Base-by-base conservation (phyloP, 768 basidiomycete species). In the Lactifluus subvellereus region DNA sequence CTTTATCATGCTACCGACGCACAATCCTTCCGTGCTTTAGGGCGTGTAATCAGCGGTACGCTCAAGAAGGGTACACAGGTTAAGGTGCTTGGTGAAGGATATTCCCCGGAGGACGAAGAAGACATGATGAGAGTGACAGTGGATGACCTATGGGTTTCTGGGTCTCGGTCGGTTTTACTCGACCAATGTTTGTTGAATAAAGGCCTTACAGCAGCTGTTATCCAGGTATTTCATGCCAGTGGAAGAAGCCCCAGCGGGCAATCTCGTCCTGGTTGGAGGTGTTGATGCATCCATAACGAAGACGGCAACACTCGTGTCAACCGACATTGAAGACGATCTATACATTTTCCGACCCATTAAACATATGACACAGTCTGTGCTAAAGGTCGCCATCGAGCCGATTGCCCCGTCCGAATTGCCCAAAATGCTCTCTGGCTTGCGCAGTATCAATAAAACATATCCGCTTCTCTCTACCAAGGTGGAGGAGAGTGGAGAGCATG, bases 51-150 rank as follows among this genome's bases (percentile, higher is more conserved):
- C 73, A 94, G 92, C 68, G 97, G 97, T 20, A 97, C 95, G 0
- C 75, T 98, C 27, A 79, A 81, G 69, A 89, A 88, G 68, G 94
- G 94, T 13, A 81, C 84, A 80, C 79, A 86, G 38, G 80, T 99
- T 66, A 98, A 97, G 77, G 95, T 98, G n/a, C 79, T 99, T 7
- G 97, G 97, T 60, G 97, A 98, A 73, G 94, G 94, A 0, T 99
- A 95, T 74, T 96, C 94, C 14, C 91, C 92, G n/a, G 96, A 98
- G 70, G 97, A 99, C 67, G 96, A 98, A 76, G 97, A 99, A 75
- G 97, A 99, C 71, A 96, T 98, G 94, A 83, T 90, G 73, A 86
- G 85, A 65, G 85, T 84, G 14, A 82, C 78, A 2, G 83, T 97
- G 3, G 95, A 98, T 68, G 88, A 88, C 65, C 77, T 98, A 18